Evolutionary conservation across 805 yeast species (phyloP).

Genomic region (Torulaspora gathmanii): DNA sequence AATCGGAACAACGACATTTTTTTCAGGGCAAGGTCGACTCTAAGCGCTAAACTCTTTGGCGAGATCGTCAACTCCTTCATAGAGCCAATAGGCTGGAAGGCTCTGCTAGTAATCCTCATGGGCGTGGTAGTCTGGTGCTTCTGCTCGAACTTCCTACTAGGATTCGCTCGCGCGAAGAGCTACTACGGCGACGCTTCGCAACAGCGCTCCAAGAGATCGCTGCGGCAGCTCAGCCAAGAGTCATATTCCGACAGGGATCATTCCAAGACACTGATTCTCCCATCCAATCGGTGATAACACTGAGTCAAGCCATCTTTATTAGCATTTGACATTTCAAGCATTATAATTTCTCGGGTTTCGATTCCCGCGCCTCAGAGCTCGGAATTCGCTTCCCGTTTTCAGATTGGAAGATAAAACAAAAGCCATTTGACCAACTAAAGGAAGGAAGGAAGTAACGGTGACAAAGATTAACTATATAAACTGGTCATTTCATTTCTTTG

Average conservation of each 20-base stretch:
- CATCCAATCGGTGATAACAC: not conserved
- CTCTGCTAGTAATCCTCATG: constrained; percentile 43
- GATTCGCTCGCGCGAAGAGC: constrained; percentile 54
- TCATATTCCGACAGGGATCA: not conserved
- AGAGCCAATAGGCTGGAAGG: constrained; percentile 63
- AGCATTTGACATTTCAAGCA: not conserved
- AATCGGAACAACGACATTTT: constrained; percentile 43
- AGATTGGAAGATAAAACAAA: too few species aligned
- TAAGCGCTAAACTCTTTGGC: constrained; percentile 62
- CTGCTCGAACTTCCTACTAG: constrained; percentile 59
- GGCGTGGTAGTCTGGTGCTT: constrained; percentile 46
- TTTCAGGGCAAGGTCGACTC: constrained; percentile 47
- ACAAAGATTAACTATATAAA: not conserved
- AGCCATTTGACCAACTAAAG: too few species aligned
- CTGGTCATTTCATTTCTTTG: not conserved
- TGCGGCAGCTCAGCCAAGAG: constrained; percentile 1
- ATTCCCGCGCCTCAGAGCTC: not conserved
- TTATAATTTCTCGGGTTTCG: constrained; percentile 1
- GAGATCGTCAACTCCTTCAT: constrained; percentile 55
- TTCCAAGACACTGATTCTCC: not conserved
- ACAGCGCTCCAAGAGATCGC: constrained; percentile 3
- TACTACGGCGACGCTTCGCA: constrained; percentile 35
- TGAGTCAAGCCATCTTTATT: not conserved
- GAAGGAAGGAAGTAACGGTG: too few species aligned
- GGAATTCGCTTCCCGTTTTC: too few species aligned